Percentiles rank a stretch among this genome's conserved stretches.
These are phyloP conservation scores for Davidsoniella virescens DNA, from an alignment of 2,329 filamentous ascomycete species.

Conservation along the genomic window DNA sequence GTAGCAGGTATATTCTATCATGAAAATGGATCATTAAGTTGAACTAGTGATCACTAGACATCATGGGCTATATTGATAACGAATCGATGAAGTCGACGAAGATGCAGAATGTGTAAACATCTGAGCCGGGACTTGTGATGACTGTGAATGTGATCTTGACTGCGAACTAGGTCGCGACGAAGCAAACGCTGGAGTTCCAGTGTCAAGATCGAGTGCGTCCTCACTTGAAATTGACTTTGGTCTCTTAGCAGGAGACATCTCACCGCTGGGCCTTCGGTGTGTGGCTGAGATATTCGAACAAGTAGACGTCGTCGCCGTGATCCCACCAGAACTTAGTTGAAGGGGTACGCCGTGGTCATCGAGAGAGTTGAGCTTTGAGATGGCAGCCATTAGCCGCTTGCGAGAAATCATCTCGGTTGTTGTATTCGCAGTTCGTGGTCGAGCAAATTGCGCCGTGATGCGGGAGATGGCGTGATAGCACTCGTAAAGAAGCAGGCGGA, in stretches of 20 bases:
- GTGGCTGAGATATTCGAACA: not conserved
- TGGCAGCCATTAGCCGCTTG: conserved; percentile 30
- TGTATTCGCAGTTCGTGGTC: conserved; percentile 31
- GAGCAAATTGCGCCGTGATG: conserved; percentile 40
- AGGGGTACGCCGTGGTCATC: conserved; percentile 7
- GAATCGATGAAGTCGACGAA: not conserved
- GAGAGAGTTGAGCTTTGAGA: conserved; percentile 29
- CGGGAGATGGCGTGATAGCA: conserved; percentile 38
- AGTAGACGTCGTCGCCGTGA: not conserved
- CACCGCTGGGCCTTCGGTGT: conserved; percentile 22
- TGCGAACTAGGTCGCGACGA: not conserved
- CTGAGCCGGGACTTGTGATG: not conserved
- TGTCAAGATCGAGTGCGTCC: not conserved
- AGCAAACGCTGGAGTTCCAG: not conserved
- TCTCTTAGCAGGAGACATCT: conserved; percentile 30
- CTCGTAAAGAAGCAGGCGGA: conserved; percentile 38
- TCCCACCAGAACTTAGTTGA: not conserved
- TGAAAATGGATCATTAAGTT: too few relatives aligned
- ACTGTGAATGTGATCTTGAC: not conserved
- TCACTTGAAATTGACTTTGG: conserved; percentile 19
- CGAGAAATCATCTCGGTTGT: conserved; percentile 36
- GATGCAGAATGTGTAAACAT: too few relatives aligned
- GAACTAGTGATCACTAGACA: too few relatives aligned
- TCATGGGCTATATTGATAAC: too few relatives aligned
- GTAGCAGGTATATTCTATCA: not conserved